Base-by-base conservation (phyloP, 2,329 filamentous ascomycete genomes). In the Colletotrichum sp. region DNA sequence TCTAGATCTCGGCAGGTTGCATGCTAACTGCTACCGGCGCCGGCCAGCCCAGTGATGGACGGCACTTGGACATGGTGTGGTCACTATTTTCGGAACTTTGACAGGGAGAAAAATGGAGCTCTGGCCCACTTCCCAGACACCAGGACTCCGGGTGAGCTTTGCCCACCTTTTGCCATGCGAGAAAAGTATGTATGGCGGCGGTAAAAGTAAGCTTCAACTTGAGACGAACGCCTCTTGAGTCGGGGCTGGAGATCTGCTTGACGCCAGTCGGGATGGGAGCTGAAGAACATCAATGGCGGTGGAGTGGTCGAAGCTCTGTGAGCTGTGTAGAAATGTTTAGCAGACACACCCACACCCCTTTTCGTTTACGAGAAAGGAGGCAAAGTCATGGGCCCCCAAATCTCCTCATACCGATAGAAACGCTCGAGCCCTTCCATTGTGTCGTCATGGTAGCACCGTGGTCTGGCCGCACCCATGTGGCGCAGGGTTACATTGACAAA, bases 341-440 rank as follows among this genome's bases (percentile, higher is more conserved):
- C n/a, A 52, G n/a, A 5, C 43, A 3, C 43, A 52, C 43, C 12
- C 43, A 52, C 43, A 48, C 43, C 43, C 43, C 43, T 52, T 52
- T 52, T 52, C 43, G 43, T 52, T 52, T 21, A 52, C 43, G 43
- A 52, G 43, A 52, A 52, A 52, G 21, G n/a, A 52, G 43, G 43
- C 43, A 21, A 21, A 52, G 43, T 24, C 43, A 13, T 52, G 43
- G 58, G 30, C 30, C 30, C 32, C 58, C 28, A 13, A 32, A 34
- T 34, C 58, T 62, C 21, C 30, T 13, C 58, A 2, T 34, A 24
- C 30, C 5, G 58, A 34, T 32, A 34, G 26, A 61, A 34, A 21
- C 62, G 68, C 72, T 66, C 55, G 68, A 62, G 61, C 55, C 62
- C 52, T 55, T 62, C n/a, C 12, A 62, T 70, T 28, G 72, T 71